Evolutionary conservation across 331 rosid genomes (phyloP).

Genomic region (Malus hybrid): DNA sequence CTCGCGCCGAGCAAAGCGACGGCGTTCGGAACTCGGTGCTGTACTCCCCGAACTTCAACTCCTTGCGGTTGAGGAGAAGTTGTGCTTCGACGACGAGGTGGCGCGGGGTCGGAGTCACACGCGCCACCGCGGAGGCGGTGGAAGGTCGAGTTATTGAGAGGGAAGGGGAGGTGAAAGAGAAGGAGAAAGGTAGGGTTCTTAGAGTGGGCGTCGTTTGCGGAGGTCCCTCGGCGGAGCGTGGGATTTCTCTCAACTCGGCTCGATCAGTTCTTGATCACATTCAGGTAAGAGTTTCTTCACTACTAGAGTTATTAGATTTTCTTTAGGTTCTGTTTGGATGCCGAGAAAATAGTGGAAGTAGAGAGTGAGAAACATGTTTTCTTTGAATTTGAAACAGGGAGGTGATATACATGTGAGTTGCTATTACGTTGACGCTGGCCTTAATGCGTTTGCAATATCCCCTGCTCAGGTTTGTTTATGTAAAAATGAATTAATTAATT

Average conservation of each 20-base stretch:
- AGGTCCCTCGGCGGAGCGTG: slow-evolving; percentile 94
- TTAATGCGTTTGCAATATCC: slow-evolving; percentile 77
- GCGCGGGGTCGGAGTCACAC: slow-evolving; percentile 9
- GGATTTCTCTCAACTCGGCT: slow-evolving; percentile 90
- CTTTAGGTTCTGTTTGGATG: neutral
- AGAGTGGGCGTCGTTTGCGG: slow-evolving; percentile 83
- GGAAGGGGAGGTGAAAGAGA: slow-evolving; percentile 1
- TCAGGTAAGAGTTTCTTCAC: slow-evolving; percentile 35
- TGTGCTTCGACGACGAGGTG: neutral
- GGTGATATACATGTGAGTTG: slow-evolving; percentile 76
- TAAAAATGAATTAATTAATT: neutral
- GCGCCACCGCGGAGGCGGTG: slow-evolving; percentile 27
- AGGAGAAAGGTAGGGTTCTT: slow-evolving; percentile 25
- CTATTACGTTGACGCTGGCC: slow-evolving; percentile 68
- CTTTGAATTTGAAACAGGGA: slow-evolving; percentile 44
- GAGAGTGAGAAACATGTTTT: neutral
- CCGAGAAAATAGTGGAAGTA: neutral
- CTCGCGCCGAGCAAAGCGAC: neutral
- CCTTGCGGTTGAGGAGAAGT: neutral
- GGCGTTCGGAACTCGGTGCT: neutral
- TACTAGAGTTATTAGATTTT: neutral
- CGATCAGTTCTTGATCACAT: slow-evolving; percentile 89
- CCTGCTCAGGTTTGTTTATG: slow-evolving; percentile 68
- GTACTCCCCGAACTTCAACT: slow-evolving; percentile 3
- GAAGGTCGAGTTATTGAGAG: slow-evolving; percentile 16